These are phyloP conservation scores for Arthrobotrys pseudoclavata DNA, from an alignment of 2,329 filamentous ascomycete genomes.

Conservation along the genomic window DNA sequence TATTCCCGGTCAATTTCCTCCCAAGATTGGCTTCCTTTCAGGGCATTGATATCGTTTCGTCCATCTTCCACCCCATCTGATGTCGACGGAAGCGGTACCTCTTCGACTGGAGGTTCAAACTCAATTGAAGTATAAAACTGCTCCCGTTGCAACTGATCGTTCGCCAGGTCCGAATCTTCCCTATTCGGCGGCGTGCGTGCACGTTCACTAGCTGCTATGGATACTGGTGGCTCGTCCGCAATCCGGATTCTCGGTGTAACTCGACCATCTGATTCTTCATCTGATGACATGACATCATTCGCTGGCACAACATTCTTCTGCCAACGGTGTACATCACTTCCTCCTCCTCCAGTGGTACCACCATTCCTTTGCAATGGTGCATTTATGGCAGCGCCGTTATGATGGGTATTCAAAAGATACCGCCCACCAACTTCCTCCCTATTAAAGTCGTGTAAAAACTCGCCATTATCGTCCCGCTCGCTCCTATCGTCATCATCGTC, in stretches of 20 bases:
- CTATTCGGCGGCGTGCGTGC: conserved; percentile 28
- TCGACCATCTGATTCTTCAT: conserved; percentile 53
- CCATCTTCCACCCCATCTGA: conserved; percentile 31
- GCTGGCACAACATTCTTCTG: conserved; percentile 42
- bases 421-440: conserved; percentile 49
- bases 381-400: conserved; percentile 9
- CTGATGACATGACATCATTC: conserved; percentile 34
- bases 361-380: conserved; percentile 18
- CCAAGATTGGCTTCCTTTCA: conserved; percentile 33
- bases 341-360: conserved; percentile 8
- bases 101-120: conserved; percentile 32
- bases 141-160: conserved; percentile 47
- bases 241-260: conserved; percentile 49
- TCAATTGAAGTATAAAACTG: conserved; percentile 54
- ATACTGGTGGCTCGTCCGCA: conserved; percentile 26
- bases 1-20: conserved; percentile 55
- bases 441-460: conserved; percentile 50
- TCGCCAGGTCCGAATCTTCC: conserved; percentile 25
- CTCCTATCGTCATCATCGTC: conserved; percentile 33
- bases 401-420: conserved; percentile 46
- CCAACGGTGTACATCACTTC: conserved; percentile 34
- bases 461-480: conserved; percentile 38
- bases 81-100: conserved; percentile 18
- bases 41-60: conserved; percentile 1
- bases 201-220: conserved; percentile 22